Conservation (phyloP, 176 grass and related monocot species). For the Carex kokanica region DNA sequence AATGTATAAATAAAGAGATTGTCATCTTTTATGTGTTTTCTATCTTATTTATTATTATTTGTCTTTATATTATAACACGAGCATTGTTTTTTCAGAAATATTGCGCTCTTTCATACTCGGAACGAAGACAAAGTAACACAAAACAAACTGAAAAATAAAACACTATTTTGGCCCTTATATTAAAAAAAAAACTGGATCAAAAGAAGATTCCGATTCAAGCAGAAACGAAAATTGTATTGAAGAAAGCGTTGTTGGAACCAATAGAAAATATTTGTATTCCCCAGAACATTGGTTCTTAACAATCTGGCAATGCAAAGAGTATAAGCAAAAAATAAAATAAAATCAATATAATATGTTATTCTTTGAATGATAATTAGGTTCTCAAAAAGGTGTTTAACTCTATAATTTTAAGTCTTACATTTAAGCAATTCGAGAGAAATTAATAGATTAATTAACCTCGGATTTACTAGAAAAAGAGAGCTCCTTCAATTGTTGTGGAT, state of each 20-base stretch:
- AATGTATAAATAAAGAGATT: too few relatives aligned
- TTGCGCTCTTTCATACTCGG: not conserved
- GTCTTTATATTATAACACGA: too few relatives aligned
- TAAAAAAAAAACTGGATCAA: not conserved
- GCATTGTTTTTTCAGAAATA: not conserved
- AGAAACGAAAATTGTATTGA: not conserved
- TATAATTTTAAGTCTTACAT: not conserved
- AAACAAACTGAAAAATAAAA: not conserved
- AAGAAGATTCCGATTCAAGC: slow-evolving; percentile 7
- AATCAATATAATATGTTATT: not conserved
- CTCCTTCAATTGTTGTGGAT: slow-evolving; percentile 77
- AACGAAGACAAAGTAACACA: not conserved
- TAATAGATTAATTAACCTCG: not conserved
- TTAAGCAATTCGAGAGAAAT: not conserved
- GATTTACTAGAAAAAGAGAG: slow-evolving; percentile 38
- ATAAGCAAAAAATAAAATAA: not conserved
- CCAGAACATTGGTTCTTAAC: not conserved
- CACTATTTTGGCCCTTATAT: not conserved
- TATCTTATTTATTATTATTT: too few relatives aligned
- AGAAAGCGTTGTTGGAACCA: not conserved
- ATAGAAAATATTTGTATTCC: not conserved
- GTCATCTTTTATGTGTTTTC: too few relatives aligned
- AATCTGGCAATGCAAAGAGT: not conserved
- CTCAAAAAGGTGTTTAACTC: not conserved
- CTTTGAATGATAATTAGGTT: not conserved